These are phyloP conservation scores for Backusella tuberculispora DNA, from an alignment of 192 early-diverging fungal species.

Conservation along the genomic window DNA sequence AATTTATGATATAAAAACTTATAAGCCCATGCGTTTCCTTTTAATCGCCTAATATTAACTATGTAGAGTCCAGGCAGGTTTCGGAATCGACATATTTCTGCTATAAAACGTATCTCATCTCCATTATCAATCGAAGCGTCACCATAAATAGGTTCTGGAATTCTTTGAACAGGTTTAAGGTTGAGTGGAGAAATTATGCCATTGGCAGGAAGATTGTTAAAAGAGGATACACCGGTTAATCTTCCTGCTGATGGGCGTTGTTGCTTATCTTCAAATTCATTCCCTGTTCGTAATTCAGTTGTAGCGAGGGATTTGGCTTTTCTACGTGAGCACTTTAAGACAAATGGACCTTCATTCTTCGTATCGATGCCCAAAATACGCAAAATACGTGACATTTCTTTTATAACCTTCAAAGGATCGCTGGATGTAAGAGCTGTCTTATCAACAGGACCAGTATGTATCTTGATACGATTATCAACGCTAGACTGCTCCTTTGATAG, in stretches of 20 bases:
- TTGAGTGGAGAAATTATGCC: background rate
- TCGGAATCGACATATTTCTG: conserved; percentile 83
- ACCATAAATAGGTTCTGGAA: conserved; percentile 41
- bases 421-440: conserved; percentile 55
- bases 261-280: background rate
- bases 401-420: conserved; percentile 54
- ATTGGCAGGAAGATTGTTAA: conserved; percentile 1
- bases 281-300: background rate
- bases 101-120: conserved; percentile 74
- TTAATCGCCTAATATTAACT: conserved; percentile 61
- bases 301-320: conserved; percentile 10
- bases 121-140: conserved; percentile 46
- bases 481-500: conserved; percentile 9
- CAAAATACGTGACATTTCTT: conserved; percentile 49
- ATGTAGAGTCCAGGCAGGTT: conserved; percentile 71
- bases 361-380: conserved; percentile 27
- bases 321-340: conserved; percentile 54
- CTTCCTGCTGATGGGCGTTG: background rate
- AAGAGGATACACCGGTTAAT: background rate
- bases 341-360: conserved; percentile 45
- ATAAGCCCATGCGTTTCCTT: conserved; percentile 67
- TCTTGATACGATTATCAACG: conserved; percentile 47
- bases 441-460: conserved; percentile 64
- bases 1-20: conserved; percentile 63
- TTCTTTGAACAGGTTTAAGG: conserved; percentile 1